Evolutionary conservation across 2,329 filamentous ascomycete genomes (phyloP).

Genomic region (Bipolaris sorokiniana): DNA sequence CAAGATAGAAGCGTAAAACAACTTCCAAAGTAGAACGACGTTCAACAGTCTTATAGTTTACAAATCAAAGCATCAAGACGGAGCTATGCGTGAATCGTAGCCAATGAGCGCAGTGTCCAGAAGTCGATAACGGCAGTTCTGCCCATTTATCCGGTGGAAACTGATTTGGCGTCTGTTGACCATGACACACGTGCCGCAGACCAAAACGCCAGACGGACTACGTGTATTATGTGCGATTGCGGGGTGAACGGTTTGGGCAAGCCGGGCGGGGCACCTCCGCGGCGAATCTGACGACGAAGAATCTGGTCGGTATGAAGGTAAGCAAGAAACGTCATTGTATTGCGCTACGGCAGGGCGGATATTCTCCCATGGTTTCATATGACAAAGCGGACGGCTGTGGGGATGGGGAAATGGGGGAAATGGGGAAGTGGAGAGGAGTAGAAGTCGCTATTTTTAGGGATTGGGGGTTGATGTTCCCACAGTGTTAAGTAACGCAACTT

Average conservation of each 20-base stretch:
- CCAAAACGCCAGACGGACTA: neutral
- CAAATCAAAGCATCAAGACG: neutral
- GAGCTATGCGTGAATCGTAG: conserved; percentile 3
- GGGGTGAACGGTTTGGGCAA: conserved; percentile 30
- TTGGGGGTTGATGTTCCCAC: neutral
- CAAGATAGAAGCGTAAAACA: neutral
- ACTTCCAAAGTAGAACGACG: neutral
- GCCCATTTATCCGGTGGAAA: conserved; percentile 35
- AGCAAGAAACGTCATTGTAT: neutral
- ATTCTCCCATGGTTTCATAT: conserved; percentile 3
- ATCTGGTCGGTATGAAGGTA: neutral
- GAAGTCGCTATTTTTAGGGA: neutral
- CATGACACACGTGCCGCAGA: conserved; percentile 19
- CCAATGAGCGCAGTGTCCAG: neutral
- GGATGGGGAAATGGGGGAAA: neutral
- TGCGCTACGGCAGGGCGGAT: conserved; percentile 6
- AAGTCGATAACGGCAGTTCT: conserved; percentile 17
- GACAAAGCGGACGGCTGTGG: conserved; percentile 1
- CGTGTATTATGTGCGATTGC: conserved; percentile 9
- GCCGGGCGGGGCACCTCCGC: conserved; percentile 18
- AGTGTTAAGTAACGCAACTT: neutral
- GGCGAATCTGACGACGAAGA: neutral
- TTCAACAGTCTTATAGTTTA: conserved; percentile 9
- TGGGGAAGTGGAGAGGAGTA: conserved; percentile 1
- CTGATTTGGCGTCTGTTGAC: conserved; percentile 16